These are phyloP conservation scores for Blastobotrys malaysiensis DNA, from an alignment of 1,139 yeast genomes.

Conservation along the genomic window DNA sequence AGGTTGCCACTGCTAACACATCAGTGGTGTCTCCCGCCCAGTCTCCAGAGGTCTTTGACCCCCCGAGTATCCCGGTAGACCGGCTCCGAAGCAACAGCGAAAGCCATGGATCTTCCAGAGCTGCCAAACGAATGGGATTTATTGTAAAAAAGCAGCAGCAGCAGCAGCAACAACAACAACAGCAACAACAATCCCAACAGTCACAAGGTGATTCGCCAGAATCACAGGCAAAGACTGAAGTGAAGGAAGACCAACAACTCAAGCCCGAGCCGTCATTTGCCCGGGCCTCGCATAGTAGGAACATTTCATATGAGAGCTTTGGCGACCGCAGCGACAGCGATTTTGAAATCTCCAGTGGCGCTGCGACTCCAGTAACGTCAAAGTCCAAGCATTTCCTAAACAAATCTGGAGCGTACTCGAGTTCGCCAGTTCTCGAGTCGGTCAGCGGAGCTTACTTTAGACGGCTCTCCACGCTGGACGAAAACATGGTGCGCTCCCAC, in stretches of 20 bases:
- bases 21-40: not conserved
- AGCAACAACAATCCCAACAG: slow-evolving; percentile 1
- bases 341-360: slow-evolving; percentile 40
- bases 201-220: not conserved
- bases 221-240: not conserved
- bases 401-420: not conserved
- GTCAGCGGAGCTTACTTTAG: slow-evolving; percentile 56
- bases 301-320: slow-evolving; percentile 8
- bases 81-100: slow-evolving; percentile 57
- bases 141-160: slow-evolving; percentile 22
- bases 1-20: not conserved
- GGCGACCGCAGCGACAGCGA: slow-evolving; percentile 33
- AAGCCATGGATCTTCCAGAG: slow-evolving; percentile 46
- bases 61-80: slow-evolving; percentile 22
- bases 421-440: slow-evolving; percentile 30
- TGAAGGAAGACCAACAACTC: not conserved
- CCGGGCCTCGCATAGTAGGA: slow-evolving; percentile 1
- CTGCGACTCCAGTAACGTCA: slow-evolving; percentile 1
- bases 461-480: slow-evolving; percentile 60
- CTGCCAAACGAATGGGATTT: slow-evolving; percentile 36
- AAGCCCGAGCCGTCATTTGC: not conserved
- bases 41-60: not conserved
- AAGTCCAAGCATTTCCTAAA: not conserved
- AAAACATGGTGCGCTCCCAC: slow-evolving; percentile 13
- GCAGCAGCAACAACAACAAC: not conserved